Percentiles rank a stretch among this genome's conserved stretches.
These are phyloP conservation scores for Penicillium mononematosum DNA, from an alignment of 495 filamentous ascomycete genomes.

Conservation along the genomic window DNA sequence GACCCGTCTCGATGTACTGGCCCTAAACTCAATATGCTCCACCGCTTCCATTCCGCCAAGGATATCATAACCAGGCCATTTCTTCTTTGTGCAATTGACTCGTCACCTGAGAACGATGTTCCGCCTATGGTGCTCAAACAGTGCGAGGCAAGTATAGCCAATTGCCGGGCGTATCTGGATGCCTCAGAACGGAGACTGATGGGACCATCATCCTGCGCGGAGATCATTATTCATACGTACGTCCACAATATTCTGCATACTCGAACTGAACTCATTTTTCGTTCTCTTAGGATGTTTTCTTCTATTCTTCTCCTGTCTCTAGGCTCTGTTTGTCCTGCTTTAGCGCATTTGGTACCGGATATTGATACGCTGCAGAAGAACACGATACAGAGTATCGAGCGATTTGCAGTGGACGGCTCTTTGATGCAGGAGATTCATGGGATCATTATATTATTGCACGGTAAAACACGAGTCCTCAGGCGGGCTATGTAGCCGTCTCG, in stretches of 20 bases:
- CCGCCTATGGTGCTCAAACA: constrained; percentile 8
- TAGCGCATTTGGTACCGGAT: constrained; percentile 2
- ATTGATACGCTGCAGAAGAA: constrained; percentile 6
- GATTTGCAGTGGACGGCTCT: constrained; percentile 4
- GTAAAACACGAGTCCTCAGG: constrained; percentile 7
- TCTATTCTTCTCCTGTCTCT: constrained; percentile 5
- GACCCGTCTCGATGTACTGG: constrained; percentile 1
- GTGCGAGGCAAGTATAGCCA: constrained; percentile 5
- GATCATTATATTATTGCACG: constrained; percentile 6
- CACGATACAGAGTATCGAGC: background rate
- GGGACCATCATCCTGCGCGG: background rate
- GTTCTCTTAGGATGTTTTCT: constrained; percentile 6
- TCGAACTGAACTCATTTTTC: background rate
- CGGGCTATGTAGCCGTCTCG: background rate
- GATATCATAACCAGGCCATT: constrained; percentile 14
- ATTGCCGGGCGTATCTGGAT: constrained; percentile 3
- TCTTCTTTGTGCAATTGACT: constrained; percentile 10
- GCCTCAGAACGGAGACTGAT: constrained; percentile 3
- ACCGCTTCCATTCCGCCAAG: constrained; percentile 8
- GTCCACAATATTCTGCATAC: background rate
- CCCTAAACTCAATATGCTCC: constrained; percentile 5
- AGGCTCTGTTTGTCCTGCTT: constrained; percentile 3
- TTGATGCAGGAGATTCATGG: constrained; percentile 9
- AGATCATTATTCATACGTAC: constrained; percentile 11
- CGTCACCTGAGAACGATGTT: constrained; percentile 1